A percentile compares a stretch with the other conserved stretches of the same genome.
Evolutionary conservation across 345 rosid genomes (phyloP).

Genomic region (Aquilaria malaccensis): DNA sequence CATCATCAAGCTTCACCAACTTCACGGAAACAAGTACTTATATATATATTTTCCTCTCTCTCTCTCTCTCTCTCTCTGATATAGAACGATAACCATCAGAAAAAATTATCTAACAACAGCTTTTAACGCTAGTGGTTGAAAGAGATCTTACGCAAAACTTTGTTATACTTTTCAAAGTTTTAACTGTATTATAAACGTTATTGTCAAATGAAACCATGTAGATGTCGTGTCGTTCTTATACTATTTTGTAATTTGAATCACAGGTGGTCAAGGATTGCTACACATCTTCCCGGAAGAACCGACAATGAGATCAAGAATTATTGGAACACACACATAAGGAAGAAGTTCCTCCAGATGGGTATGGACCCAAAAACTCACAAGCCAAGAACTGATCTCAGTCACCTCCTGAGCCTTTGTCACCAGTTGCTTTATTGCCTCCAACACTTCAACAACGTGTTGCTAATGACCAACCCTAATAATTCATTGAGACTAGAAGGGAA

Average conservation of each 20-base stretch:
- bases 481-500: slow-evolving; percentile 28
- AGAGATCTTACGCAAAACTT: no score
- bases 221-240: no score
- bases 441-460: slow-evolving; percentile 11
- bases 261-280: slow-evolving; percentile 90
- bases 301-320: slow-evolving; percentile 87
- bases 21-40: slow-evolving; percentile 75
- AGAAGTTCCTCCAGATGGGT: slow-evolving; percentile 74
- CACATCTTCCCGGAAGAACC: slow-evolving; percentile 74
- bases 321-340: slow-evolving; percentile 83
- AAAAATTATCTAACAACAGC: no score
- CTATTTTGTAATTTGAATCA: not conserved
- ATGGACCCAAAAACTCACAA: slow-evolving; percentile 77
- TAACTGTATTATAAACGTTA: no score
- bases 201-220: no score
- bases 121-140: no score
- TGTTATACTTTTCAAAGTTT: no score
- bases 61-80: not conserved
- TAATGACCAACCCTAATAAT: slow-evolving; percentile 14
- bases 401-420: slow-evolving; percentile 31
- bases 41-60: not conserved
- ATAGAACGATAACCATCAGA: no score
- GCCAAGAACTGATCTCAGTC: slow-evolving; percentile 49
- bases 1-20: slow-evolving; percentile 59
- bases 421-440: slow-evolving; percentile 28